Percentiles rank a stretch among this genome's conserved stretches.
phyloP scores from a whole-genome alignment of 176 grass and related monocot species.

The Triticum aestivum region IWGSC_CS_RefSeq_v2.1 NC_057801.1:541546080-541546579 shows the following conservation, averaged over 20 bases:
- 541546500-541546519: not conserved
- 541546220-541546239: not conserved
- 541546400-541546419: not conserved
- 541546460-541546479: not conserved
- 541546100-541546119: too few relatives aligned
- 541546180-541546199: too few relatives aligned
- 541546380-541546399: too few relatives aligned
- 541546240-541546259: not conserved
- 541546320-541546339: too few relatives aligned
- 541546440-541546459: not conserved
- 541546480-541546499: not conserved
- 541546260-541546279: not conserved
- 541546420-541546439: not conserved
- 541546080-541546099: too few relatives aligned
- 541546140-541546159: too few relatives aligned
- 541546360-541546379: too few relatives aligned
- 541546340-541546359: too few relatives aligned
- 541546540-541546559: not conserved
- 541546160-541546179: too few relatives aligned
- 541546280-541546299: not conserved
- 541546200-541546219: not conserved
- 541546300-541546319: not conserved
- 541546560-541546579: constrained; percentile 63
- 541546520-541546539: not conserved
- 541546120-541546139: too few relatives aligned